Evolutionary conservation across 148 eudicot species (phyloP), one percentile per base, ranked within the genome.

Genomic region (Mesembryanthemum crystallinum): DNA sequence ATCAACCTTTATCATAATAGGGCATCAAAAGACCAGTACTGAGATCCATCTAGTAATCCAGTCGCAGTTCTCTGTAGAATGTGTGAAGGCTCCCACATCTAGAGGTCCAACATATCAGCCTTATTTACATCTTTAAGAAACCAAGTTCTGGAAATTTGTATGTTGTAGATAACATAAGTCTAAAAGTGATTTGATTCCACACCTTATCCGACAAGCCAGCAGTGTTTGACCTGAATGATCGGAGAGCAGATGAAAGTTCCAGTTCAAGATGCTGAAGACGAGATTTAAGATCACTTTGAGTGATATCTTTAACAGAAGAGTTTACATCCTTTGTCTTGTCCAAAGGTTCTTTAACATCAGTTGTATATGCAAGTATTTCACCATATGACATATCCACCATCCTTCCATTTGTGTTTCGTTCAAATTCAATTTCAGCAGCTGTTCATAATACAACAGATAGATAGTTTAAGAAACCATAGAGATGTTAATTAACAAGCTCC

Each of bases 221-320:
- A 63, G 76, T 52, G 78, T 81, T 88, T 78, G 97, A 88, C 80
- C 82, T 88, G 65, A 94, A 60, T 55, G 85, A 85, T 43, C 18
- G 35, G 73, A 95, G 89, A 27, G 87, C 84, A 67, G 90, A 86
- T 62, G 87, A 77, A n/a, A 95, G 97, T 83, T 95, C 96, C 42
- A 66, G 71, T 82, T 88, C 86, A 67, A 95, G 81, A 68, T 89
- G 81, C 76, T 87, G 87, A 89, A 95, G 91, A 52, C 89, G 94
- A 73, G 72, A 78, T 82, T 67, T 81, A 73, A 90, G 64, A 47
- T 88, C 80, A 55, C 77, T 71, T 70, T 76, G 77, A 67, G 68
- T 77, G 28, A 68, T 58, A 23, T 76, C 69, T 51, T 72, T 76
- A 28, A 33, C 57, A 65, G 35, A 54, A 74, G 72, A 49, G 14